Conservation (phyloP, 768 basidiomycete genomes). For the Roridomyces roridus region DNA sequence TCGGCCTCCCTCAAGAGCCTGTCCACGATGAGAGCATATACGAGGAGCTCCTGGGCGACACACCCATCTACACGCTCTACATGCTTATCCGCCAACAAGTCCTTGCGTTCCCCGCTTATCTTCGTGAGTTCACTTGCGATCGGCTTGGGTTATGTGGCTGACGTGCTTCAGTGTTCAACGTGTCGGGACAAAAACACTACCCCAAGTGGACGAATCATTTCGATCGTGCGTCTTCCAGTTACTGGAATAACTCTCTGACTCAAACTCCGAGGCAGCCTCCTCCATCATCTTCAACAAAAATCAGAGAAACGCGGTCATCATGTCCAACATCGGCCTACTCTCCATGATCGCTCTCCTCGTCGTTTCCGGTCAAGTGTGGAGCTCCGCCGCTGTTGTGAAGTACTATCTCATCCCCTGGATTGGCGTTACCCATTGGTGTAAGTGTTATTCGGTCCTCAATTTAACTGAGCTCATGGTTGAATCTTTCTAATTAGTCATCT, state of each 20-base stretch:
- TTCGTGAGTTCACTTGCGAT: conserved; percentile 49
- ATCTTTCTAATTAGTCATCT: conserved; percentile 32
- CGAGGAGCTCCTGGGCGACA: conserved; percentile 64
- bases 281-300: conserved; percentile 61
- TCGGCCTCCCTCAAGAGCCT: conserved; percentile 37
- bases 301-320: conserved; percentile 57
- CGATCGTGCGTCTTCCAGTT: conserved; percentile 50
- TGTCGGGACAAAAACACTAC: conserved; percentile 64
- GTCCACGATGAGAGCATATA: conserved; percentile 42
- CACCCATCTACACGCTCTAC: conserved; percentile 63
- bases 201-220: conserved; percentile 74
- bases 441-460: background rate
- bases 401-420: conserved; percentile 64
- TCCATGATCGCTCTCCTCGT: conserved; percentile 50
- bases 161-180: conserved; percentile 61
- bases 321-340: conserved; percentile 64
- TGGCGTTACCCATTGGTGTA: conserved; percentile 61
- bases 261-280: too few relatives aligned
- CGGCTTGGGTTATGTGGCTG: too few relatives aligned
- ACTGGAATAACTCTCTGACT: background rate
- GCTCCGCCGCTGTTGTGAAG: conserved; percentile 48
- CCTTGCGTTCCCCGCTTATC: conserved; percentile 66
- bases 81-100: conserved; percentile 63
- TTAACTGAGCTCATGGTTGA: background rate
- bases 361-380: conserved; percentile 42